phyloP scores from a whole-genome alignment of 306 rosid species.

The Cercis canadensis region DNA sequence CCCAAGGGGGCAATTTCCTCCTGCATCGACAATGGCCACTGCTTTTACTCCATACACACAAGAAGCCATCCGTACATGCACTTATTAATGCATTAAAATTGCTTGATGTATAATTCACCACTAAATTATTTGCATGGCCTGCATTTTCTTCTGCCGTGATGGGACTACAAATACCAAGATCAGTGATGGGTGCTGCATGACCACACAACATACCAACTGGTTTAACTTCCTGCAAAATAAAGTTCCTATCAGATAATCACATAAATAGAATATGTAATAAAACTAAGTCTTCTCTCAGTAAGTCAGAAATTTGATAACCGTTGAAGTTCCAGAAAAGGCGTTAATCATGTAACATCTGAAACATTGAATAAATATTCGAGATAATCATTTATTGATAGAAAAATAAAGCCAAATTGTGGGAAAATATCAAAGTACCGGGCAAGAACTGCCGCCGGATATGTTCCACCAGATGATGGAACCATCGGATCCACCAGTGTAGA shows the following conservation, averaged over 20 bases:
- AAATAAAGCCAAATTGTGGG: neutral
- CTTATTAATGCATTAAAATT: constrained; percentile 70
- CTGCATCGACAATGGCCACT: constrained; percentile 91
- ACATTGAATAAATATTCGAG: neutral
- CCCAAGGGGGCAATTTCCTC: constrained; percentile 94
- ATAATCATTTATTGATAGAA: neutral
- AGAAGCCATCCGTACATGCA: constrained; percentile 83
- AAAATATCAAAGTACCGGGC: constrained; percentile 57
- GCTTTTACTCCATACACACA: constrained; percentile 93
- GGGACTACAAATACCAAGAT: constrained; percentile 75
- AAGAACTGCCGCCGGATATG: constrained; percentile 53
- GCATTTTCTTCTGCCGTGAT: constrained; percentile 44
- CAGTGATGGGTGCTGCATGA: constrained; percentile 81
- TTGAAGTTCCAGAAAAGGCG: neutral
- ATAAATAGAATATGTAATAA: too few relatives aligned
- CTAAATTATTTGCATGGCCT: constrained; percentile 37
- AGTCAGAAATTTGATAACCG: too few relatives aligned
- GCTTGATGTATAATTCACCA: constrained; percentile 40
- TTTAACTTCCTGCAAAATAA: constrained; percentile 66
- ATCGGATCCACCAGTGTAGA: constrained; percentile 94
- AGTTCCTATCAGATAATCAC: neutral
- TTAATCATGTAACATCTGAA: neutral
- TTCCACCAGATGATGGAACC: constrained; percentile 98
- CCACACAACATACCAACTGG: constrained; percentile 91
- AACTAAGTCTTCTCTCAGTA: too few relatives aligned